A percentile compares a stretch with the other conserved stretches of the same genome.
phyloP scores from a whole-genome alignment of 306 rosid species.

The Ormosia semicastrata region DNA sequence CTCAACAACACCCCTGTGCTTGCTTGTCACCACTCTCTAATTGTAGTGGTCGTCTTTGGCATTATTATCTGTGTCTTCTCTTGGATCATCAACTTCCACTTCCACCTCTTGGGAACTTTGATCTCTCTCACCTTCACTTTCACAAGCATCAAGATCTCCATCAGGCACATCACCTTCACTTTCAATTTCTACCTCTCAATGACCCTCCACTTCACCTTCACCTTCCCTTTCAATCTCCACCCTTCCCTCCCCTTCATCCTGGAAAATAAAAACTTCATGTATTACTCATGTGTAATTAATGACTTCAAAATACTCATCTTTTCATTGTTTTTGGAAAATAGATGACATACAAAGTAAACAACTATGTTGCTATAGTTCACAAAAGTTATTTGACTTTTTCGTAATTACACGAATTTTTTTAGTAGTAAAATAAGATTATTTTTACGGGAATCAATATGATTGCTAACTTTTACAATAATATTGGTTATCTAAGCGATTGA shows the following conservation, averaged over 20 bases:
- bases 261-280: constrained; percentile 15
- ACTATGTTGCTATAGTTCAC: too few relatives aligned
- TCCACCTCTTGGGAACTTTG: constrained; percentile 86
- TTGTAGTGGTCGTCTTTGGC: constrained; percentile 69
- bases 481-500: too few relatives aligned
- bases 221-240: constrained; percentile 54
- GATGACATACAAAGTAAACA: not conserved
- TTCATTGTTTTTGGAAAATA: too few relatives aligned
- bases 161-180: constrained; percentile 74
- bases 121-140: constrained; percentile 93
- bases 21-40: constrained; percentile 70
- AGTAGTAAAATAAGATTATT: too few relatives aligned
- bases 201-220: constrained; percentile 78
- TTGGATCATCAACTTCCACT: constrained; percentile 49
- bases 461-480: too few relatives aligned
- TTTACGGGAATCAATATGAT: too few relatives aligned
- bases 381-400: too few relatives aligned
- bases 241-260: constrained; percentile 60
- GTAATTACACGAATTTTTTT: too few relatives aligned
- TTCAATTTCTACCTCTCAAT: constrained; percentile 80
- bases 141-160: constrained; percentile 52
- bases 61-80: constrained; percentile 66
- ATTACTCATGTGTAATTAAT: not conserved
- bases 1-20: constrained; percentile 68
- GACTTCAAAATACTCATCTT: not conserved